Evolutionary conservation across 2,329 filamentous ascomycete species (phyloP).

Genomic region (Fusarium musae): DNA sequence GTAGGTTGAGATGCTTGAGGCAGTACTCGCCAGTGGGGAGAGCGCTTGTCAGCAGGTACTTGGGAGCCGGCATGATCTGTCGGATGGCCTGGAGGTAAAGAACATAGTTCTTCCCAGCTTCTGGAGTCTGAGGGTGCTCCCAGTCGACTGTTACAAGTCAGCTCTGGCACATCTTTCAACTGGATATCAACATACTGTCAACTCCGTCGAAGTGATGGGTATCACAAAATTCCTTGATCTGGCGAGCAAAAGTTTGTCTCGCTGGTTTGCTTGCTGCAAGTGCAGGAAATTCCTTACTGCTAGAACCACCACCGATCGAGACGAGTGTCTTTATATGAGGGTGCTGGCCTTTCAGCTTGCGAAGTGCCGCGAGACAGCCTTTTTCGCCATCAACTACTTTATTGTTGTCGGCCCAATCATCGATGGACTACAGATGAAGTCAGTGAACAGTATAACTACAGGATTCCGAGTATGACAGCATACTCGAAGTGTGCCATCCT

Average conservation of each 20-base stretch:
- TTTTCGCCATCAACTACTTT: conserved; percentile 68
- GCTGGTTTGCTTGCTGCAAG: conserved; percentile 61
- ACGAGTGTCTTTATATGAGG: conserved; percentile 68
- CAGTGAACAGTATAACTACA: neutral
- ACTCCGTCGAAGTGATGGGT: conserved; percentile 70
- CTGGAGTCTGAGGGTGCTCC: conserved; percentile 69
- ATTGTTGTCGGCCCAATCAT: conserved; percentile 71
- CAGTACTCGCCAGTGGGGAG: conserved; percentile 72
- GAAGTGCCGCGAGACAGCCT: conserved; percentile 70
- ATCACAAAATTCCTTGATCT: conserved; percentile 65
- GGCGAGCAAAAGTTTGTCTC: conserved; percentile 65
- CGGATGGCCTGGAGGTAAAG: conserved; percentile 66
- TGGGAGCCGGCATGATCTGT: conserved; percentile 62
- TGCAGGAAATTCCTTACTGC: conserved; percentile 69
- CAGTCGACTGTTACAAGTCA: conserved; percentile 66
- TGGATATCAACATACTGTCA: conserved; percentile 59
- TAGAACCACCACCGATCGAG: conserved; percentile 72
- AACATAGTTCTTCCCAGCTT: conserved; percentile 68
- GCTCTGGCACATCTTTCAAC: neutral
- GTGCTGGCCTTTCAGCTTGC: conserved; percentile 66
- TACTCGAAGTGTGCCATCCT: conserved; percentile 55
- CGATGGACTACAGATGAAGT: conserved; percentile 53
- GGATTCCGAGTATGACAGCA: neutral
- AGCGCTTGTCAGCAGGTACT: conserved; percentile 69
- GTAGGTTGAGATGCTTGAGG: conserved; percentile 68